Evolutionary conservation across 2,329 filamentous ascomycete species (phyloP).

Genomic region (Paracamarosporium sp.): DNA sequence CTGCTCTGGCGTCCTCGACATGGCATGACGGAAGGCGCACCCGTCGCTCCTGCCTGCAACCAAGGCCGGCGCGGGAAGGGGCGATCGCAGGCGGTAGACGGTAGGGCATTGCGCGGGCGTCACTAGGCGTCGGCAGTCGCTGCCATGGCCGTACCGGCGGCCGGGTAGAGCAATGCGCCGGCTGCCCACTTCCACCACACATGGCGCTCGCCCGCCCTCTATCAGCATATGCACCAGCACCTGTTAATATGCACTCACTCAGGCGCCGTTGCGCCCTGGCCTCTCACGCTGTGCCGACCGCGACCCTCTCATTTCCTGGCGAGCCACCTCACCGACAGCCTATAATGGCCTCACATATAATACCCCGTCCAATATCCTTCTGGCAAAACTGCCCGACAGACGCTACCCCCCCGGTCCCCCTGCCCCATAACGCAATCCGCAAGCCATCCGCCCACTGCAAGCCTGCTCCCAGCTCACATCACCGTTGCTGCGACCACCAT

Average conservation of each 20-base stretch:
- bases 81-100: not conserved
- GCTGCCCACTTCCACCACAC: conserved; percentile 14
- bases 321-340: conserved; percentile 23
- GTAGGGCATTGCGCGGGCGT: conserved; percentile 1
- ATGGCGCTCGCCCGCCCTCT: conserved; percentile 10
- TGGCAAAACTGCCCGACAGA: conserved; percentile 13
- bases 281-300: conserved; percentile 8
- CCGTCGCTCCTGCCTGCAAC: conserved; percentile 1
- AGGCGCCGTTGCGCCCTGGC: conserved; percentile 7
- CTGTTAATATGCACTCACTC: conserved; percentile 21
- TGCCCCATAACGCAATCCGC: conserved; percentile 31
- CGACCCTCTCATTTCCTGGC: conserved; percentile 22
- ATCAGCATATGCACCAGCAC: conserved; percentile 2
- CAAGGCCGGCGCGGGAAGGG: not conserved
- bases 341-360: conserved; percentile 41
- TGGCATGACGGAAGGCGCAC: conserved; percentile 5
- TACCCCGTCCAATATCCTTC: conserved; percentile 27
- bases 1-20: not conserved
- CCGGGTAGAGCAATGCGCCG: conserved; percentile 16
- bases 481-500: conserved; percentile 13
- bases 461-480: conserved; percentile 25
- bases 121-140: not conserved
- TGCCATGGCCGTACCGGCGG: conserved; percentile 16
- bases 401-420: conserved; percentile 24
- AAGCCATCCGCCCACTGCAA: conserved; percentile 12